Evolutionary conservation across 208 protist genomes (phyloP).

Genomic region (Phytomonas sp.): DNA sequence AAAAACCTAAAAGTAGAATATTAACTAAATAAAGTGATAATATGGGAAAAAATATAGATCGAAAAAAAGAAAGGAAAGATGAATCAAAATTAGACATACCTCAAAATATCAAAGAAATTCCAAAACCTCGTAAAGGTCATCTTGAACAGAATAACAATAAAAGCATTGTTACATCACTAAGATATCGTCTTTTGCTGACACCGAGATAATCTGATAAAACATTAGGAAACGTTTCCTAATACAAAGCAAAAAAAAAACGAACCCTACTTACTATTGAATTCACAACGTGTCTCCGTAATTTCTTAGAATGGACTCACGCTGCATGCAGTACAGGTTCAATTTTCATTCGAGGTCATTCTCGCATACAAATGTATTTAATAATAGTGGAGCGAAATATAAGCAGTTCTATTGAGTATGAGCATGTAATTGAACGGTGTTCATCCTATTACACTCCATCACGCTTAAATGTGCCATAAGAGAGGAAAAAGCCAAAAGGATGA

Average conservation of each 20-base stretch:
- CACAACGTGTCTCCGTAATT: not conserved
- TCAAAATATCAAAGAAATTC: no score
- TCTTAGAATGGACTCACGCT: not conserved
- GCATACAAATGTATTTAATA: not conserved
- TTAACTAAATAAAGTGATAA: not conserved
- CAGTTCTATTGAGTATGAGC: no score
- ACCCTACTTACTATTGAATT: not conserved
- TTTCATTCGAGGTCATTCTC: not conserved
- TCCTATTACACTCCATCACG: no score
- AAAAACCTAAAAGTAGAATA: slow-evolving; percentile 6
- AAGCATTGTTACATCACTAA: slow-evolving; percentile 1
- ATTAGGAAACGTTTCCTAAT: not conserved
- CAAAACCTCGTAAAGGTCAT: not conserved
- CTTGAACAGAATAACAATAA: slow-evolving; percentile 2
- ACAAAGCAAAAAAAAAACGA: not conserved
- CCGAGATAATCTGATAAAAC: not conserved
- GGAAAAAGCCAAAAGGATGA: no score
- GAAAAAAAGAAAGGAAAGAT: slow-evolving; percentile 11
- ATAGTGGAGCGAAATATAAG: no score
- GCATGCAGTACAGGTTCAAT: not conserved
- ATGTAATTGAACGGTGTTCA: no score
- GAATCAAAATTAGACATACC: slow-evolving; percentile 3
- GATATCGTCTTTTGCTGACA: not conserved
- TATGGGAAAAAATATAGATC: not conserved
- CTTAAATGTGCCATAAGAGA: no score